Evolutionary conservation across 1,139 yeast species (phyloP).

Genomic region (Pneumocystis canis): DNA sequence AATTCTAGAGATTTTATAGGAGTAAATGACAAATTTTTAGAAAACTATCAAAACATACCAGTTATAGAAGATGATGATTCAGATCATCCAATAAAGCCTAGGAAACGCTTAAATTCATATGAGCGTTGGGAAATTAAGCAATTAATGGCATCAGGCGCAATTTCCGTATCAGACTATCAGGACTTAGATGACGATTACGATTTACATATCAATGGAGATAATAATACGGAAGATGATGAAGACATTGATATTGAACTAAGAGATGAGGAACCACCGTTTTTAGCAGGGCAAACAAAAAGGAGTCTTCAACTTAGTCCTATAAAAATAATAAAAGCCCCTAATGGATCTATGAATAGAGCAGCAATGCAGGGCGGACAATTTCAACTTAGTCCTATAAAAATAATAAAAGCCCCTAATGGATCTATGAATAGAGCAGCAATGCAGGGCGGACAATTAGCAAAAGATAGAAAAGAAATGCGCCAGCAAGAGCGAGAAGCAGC

Average conservation of each 20-base stretch:
- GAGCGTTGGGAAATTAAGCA: constrained; percentile 87
- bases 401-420: constrained; percentile 63
- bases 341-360: constrained; percentile 62
- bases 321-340: constrained; percentile 51
- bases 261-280: constrained; percentile 55
- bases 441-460: constrained; percentile 58
- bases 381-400: constrained; percentile 40
- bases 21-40: constrained; percentile 7
- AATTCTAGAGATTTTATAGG: constrained; percentile 7
- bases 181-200: constrained; percentile 43
- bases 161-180: constrained; percentile 55
- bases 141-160: constrained; percentile 64
- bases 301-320: constrained; percentile 38
- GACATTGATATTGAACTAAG: constrained; percentile 61
- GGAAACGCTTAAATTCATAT: constrained; percentile 56
- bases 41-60: constrained; percentile 4
- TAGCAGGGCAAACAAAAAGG: constrained; percentile 41
- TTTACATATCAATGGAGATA: constrained; percentile 20
- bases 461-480: constrained; percentile 49
- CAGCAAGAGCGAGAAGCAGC: constrained; percentile 27
- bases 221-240: constrained; percentile 33
- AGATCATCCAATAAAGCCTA: constrained; percentile 8
- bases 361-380: constrained; percentile 53
- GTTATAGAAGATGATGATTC: constrained; percentile 5
- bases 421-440: constrained; percentile 62